Percentiles rank a stretch among this genome's conserved stretches.
Evolutionary conservation across 139 green algal genomes (phyloP).

Genomic region (Closterium sp.): DNA sequence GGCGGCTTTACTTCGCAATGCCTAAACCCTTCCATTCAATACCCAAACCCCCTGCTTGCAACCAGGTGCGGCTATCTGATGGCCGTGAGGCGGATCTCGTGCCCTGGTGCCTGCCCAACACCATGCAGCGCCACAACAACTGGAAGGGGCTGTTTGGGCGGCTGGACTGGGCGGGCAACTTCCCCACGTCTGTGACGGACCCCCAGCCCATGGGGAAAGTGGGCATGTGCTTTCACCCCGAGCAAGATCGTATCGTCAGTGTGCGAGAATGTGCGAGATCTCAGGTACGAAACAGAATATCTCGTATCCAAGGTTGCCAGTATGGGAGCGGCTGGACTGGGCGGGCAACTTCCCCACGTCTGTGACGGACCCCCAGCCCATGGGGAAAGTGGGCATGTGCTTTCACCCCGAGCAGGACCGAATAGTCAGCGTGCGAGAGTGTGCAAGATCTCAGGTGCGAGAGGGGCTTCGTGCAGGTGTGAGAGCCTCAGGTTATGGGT

Average conservation of each 20-base stretch:
- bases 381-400: conserved; percentile 96
- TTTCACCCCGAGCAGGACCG: conserved; percentile 93
- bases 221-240: conserved; percentile 93
- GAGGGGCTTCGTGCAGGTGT: too few species aligned
- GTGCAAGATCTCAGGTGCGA: too few species aligned
- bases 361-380: conserved; percentile 94
- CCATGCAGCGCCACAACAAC: conserved; percentile 88
- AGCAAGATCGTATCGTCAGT: conserved; percentile 92
- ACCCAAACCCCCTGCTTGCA: too few species aligned
- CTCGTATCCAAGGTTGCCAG: too few species aligned
- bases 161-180: conserved; percentile 89
- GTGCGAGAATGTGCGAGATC: conserved; percentile 93
- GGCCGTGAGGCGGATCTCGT: conserved; percentile 79
- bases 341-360: conserved; percentile 93
- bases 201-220: conserved; percentile 98
- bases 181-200: conserved; percentile 95
- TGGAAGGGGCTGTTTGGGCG: conserved; percentile 94
- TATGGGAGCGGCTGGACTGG: too few species aligned
- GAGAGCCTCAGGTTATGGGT: too few species aligned
- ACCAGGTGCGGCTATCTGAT: conserved; percentile 46
- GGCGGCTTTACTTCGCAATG: too few species aligned
- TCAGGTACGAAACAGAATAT: too few species aligned
- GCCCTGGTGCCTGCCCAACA: conserved; percentile 97
- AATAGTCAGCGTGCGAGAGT: too few species aligned
- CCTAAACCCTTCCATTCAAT: too few species aligned